Evolutionary conservation across 108 stramenopile species (phyloP).

Genomic region (Cyclotella atomus): DNA sequence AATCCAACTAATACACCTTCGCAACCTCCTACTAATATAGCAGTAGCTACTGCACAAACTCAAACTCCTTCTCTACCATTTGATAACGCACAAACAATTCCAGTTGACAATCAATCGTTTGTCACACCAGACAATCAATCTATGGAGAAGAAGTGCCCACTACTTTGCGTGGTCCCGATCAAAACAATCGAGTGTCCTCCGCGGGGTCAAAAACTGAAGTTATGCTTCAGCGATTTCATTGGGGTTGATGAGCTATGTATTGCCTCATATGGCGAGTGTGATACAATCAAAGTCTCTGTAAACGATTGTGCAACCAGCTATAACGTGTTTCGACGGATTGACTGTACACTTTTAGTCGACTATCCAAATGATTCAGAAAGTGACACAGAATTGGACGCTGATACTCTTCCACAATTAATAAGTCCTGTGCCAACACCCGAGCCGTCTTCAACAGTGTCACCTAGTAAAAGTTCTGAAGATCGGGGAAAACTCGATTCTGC

Average conservation of each 20-base stretch:
- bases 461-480: background rate
- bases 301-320: slow-evolving; percentile 3
- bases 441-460: background rate
- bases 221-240: background rate
- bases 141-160: background rate
- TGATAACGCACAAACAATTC: background rate
- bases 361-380: background rate
- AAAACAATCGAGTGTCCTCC: slow-evolving; percentile 13
- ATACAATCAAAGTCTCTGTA: slow-evolving; percentile 1
- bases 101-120: background rate
- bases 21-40: too few relatives aligned
- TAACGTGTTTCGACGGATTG: slow-evolving; percentile 12
- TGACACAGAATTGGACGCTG: background rate
- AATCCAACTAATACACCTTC: too few relatives aligned
- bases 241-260: slow-evolving; percentile 6
- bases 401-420: too few relatives aligned
- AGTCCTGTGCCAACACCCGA: background rate
- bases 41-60: too few relatives aligned
- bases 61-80: background rate
- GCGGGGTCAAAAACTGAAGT: background rate
- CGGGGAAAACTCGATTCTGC: background rate
- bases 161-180: slow-evolving; percentile 4
- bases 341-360: slow-evolving; percentile 4
- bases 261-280: slow-evolving; percentile 13
- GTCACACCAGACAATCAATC: slow-evolving; percentile 5